phyloP scores from a whole-genome alignment of 2,329 filamentous ascomycete genomes.

The Colletotrichum sp. region DNA sequence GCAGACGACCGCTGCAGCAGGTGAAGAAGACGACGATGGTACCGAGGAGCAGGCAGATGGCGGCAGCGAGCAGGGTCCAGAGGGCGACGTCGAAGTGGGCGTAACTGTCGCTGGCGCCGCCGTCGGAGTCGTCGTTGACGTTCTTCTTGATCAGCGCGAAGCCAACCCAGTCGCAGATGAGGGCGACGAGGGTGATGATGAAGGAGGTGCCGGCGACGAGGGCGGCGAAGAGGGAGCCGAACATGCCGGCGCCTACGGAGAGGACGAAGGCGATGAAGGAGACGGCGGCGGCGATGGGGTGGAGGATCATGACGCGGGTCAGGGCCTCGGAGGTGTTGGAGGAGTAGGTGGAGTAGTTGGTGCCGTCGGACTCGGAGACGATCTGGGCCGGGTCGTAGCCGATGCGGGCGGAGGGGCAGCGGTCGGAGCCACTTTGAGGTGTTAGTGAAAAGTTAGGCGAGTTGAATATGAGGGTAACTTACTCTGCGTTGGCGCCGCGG shows the following conservation, averaged over 20 bases:
- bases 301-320: constrained; percentile 65
- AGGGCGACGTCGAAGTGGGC: constrained; percentile 64
- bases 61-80: constrained; percentile 64
- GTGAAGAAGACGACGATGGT: constrained; percentile 64
- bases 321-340: constrained; percentile 51
- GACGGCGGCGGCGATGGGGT: constrained; percentile 63
- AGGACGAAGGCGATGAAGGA: constrained; percentile 65
- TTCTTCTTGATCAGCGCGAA: constrained; percentile 59
- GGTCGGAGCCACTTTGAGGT: constrained; percentile 38
- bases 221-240: constrained; percentile 57
- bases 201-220: constrained; percentile 55
- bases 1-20: constrained; percentile 60
- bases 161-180: constrained; percentile 62
- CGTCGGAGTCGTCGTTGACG: constrained; percentile 50
- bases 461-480: neutral
- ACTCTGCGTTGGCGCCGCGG: constrained; percentile 27
- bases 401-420: constrained; percentile 52
- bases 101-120: constrained; percentile 34
- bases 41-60: constrained; percentile 59
- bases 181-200: constrained; percentile 50
- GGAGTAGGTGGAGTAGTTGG: constrained; percentile 46
- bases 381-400: constrained; percentile 61
- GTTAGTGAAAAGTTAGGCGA: neutral
- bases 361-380: constrained; percentile 42
- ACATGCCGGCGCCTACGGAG: constrained; percentile 53